Conservation (phyloP, 352 stramenopile genomes). For the Globisporangium spiculum region DNA sequence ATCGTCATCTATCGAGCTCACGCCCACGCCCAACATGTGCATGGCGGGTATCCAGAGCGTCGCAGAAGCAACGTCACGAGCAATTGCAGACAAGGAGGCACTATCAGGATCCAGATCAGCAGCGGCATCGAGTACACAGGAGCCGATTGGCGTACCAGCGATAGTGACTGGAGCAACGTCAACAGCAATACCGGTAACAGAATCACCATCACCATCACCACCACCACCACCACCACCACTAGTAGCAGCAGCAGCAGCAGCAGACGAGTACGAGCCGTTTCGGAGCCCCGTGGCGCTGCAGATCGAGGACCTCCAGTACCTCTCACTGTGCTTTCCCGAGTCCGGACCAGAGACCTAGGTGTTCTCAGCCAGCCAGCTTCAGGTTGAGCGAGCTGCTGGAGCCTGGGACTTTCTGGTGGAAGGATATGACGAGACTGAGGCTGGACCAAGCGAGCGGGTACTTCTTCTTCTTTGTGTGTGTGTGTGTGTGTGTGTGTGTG, state of each 20-base stretch:
- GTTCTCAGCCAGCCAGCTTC: not conserved
- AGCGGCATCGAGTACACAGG: not conserved
- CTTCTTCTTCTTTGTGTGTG: no score
- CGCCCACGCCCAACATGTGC: conserved; percentile 11
- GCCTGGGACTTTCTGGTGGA: not conserved
- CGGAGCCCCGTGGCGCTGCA: conserved; percentile 33
- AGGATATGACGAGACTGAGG: not conserved
- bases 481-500: no score
- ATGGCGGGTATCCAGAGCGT: conserved; percentile 10
- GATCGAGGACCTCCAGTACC: conserved; percentile 34
- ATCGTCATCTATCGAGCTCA: not conserved
- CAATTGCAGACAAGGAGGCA: not conserved
- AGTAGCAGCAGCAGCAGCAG: not conserved
- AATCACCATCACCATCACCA: not conserved
- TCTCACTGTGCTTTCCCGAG: conserved; percentile 16
- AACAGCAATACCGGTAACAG: not conserved
- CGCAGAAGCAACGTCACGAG: not conserved
- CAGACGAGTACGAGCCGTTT: conserved; percentile 36
- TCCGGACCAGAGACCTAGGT: not conserved
- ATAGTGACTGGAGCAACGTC: not conserved
- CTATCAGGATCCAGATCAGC: not conserved
- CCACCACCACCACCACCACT: not conserved
- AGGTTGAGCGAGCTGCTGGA: no score
- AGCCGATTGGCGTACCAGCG: not conserved
- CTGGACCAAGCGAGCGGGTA: not conserved